A percentile compares a stretch with the other conserved stretches of the same genome.
Conservation (phyloP, 2,329 filamentous ascomycete species). For the Colletotrichum brevisporum region DNA sequence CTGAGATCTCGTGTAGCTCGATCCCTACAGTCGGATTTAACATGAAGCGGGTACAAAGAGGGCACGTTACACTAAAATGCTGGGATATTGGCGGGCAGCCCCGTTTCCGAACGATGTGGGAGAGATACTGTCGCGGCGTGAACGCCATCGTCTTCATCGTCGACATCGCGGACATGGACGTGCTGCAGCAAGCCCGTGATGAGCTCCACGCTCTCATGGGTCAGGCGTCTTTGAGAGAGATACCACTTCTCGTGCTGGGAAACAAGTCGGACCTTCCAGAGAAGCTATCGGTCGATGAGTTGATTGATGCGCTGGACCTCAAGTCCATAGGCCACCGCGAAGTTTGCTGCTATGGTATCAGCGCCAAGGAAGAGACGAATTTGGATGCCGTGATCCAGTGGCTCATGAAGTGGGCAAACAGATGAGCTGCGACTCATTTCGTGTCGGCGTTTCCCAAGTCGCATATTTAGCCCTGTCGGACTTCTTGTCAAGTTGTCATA, state of each 20-base stretch:
- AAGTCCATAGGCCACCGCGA: constrained; percentile 92
- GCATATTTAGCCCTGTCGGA: no score
- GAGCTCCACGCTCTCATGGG: constrained; percentile 92
- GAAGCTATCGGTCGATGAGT: constrained; percentile 91
- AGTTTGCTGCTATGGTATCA: constrained; percentile 98
- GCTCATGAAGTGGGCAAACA: constrained; percentile 90
- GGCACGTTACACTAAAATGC: constrained; percentile 98
- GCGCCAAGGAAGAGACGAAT: constrained; percentile 98
- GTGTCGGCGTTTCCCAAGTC: constrained; percentile 1
- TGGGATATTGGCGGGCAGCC: constrained; percentile 99
- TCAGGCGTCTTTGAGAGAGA: constrained; percentile 87
- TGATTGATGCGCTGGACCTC: constrained; percentile 93
- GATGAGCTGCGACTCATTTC: constrained; percentile 60
- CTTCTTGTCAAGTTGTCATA: no score
- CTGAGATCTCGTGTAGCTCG: constrained; percentile 74
- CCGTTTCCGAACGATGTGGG: constrained; percentile 98
- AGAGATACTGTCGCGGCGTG: constrained; percentile 96
- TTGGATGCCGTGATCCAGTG: constrained; percentile 97
- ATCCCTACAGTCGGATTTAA: constrained; percentile 99
- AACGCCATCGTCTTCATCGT: constrained; percentile 99
- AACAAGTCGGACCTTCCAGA: constrained; percentile 98
- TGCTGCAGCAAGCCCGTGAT: constrained; percentile 88
- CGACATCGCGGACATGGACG: constrained; percentile 88
- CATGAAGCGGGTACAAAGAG: constrained; percentile 97
- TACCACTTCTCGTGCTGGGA: constrained; percentile 92